Conservation (phyloP, 2,329 filamentous ascomycete genomes). For the Phialophora expanda region DNA sequence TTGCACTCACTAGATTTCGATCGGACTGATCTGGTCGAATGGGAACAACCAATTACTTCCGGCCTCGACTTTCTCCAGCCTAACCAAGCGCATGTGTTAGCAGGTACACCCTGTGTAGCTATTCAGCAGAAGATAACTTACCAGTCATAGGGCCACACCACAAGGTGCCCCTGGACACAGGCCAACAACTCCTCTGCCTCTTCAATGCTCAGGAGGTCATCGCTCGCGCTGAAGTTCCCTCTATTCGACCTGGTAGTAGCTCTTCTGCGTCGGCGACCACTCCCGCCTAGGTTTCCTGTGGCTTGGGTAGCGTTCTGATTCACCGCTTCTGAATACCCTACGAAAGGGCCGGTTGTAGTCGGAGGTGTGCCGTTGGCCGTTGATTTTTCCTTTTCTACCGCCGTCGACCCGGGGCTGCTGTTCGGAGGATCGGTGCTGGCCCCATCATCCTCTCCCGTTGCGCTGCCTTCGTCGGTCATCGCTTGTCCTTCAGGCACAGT, state of each 20-base stretch:
- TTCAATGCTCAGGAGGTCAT: slow-evolving; percentile 75
- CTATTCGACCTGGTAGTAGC: slow-evolving; percentile 55
- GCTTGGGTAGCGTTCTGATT: slow-evolving; percentile 29
- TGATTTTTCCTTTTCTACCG: slow-evolving; percentile 32
- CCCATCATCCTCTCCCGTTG: slow-evolving; percentile 32
- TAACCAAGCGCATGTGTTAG: slow-evolving; percentile 40
- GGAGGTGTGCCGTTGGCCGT: slow-evolving; percentile 23
- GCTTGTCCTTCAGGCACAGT: slow-evolving; percentile 37
- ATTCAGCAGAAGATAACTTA: slow-evolving; percentile 43
- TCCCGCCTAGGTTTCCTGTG: slow-evolving; percentile 10
- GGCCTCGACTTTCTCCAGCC: slow-evolving; percentile 84
- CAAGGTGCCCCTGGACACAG: slow-evolving; percentile 83
- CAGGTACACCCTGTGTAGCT: slow-evolving; percentile 6
- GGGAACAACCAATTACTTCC: slow-evolving; percentile 97
- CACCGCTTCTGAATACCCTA: slow-evolving; percentile 31
- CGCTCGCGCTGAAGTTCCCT: slow-evolving; percentile 59
- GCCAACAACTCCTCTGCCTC: slow-evolving; percentile 83
- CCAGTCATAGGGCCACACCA: slow-evolving; percentile 95
- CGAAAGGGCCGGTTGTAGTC: slow-evolving; percentile 22
- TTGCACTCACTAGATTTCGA: slow-evolving; percentile 87
- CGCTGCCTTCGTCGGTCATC: slow-evolving; percentile 42
- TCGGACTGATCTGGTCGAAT: slow-evolving; percentile 90
- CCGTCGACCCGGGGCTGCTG: slow-evolving; percentile 30
- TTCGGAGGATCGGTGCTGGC: slow-evolving; percentile 24
- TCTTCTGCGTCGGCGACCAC: slow-evolving; percentile 49